phyloP scores from a whole-genome alignment of 1,284 basidiomycete species.

The Schizopora paradoxa region DNA sequence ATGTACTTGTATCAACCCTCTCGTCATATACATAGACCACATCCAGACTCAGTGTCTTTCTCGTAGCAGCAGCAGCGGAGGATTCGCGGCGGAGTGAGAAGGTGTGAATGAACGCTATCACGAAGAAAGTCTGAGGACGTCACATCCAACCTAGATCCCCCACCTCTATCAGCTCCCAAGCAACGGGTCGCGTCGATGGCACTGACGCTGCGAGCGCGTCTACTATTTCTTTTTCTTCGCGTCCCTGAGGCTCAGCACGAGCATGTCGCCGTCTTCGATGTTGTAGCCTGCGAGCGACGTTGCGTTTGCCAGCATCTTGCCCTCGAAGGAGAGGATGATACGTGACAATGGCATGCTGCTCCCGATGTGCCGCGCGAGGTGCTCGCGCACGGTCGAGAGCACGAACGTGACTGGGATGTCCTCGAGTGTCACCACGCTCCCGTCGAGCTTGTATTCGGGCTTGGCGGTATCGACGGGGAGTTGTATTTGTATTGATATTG shows the following conservation, averaged over 20 bases:
- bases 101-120: no score
- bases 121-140: no score
- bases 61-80: no score
- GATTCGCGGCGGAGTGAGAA: no score
- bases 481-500: constrained; percentile 79
- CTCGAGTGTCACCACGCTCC: constrained; percentile 65
- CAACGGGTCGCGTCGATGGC: no score
- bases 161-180: no score
- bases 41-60: no score
- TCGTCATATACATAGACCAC: no score
- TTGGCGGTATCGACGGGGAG: constrained; percentile 75
- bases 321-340: constrained; percentile 71
- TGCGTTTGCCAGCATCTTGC: constrained; percentile 82
- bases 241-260: constrained; percentile 73
- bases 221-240: constrained; percentile 60
- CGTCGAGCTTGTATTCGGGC: constrained; percentile 90
- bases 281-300: constrained; percentile 83
- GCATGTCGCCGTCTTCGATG: constrained; percentile 80
- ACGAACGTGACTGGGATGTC: constrained; percentile 79
- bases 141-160: no score
- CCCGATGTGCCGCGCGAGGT: constrained; percentile 72
- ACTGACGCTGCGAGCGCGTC: no score
- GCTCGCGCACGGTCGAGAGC: constrained; percentile 83
- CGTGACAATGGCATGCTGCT: constrained; percentile 72
- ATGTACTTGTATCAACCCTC: no score